Percentiles rank a stretch among this genome's conserved stretches.
phyloP scores from a whole-genome alignment of 2,329 filamentous ascomycete species.

The Dothistroma septosporum region DNA sequence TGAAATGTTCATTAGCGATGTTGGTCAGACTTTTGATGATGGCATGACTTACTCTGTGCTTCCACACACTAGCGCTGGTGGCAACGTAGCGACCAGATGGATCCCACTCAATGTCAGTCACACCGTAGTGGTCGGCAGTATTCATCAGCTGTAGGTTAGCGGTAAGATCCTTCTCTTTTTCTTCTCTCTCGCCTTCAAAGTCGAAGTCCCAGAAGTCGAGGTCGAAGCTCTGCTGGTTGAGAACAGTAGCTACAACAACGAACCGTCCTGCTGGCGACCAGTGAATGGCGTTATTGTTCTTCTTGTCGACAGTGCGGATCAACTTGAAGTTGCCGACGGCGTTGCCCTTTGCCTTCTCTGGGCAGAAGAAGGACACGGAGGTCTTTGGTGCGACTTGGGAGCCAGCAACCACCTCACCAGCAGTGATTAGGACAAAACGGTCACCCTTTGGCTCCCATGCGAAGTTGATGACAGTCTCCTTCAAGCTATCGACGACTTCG shows the following conservation, averaged over 20 bases:
- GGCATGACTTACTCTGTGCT: slow-evolving; percentile 71
- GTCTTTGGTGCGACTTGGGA: slow-evolving; percentile 90
- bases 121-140: slow-evolving; percentile 89
- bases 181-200: slow-evolving; percentile 89
- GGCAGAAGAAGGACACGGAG: slow-evolving; percentile 90
- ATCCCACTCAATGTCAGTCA: slow-evolving; percentile 98
- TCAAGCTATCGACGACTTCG: slow-evolving; percentile 94
- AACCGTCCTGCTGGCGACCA: slow-evolving; percentile 96
- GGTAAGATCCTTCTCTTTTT: slow-evolving; percentile 86
- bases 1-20: slow-evolving; percentile 38
- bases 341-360: slow-evolving; percentile 84
- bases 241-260: slow-evolving; percentile 87
- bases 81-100: slow-evolving; percentile 92
- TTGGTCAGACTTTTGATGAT: not conserved
- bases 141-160: slow-evolving; percentile 95
- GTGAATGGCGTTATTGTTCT: slow-evolving; percentile 99
- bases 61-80: slow-evolving; percentile 91
- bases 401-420: slow-evolving; percentile 72
- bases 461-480: slow-evolving; percentile 99
- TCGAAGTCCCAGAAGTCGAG: slow-evolving; percentile 97
- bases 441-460: slow-evolving; percentile 98
- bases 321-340: slow-evolving; percentile 92
- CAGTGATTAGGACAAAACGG: slow-evolving; percentile 94
- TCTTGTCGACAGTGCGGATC: slow-evolving; percentile 92
- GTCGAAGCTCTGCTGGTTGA: slow-evolving; percentile 88